Conservation (phyloP, 352 stramenopile genomes). For the Phytophthora multivora region DNA sequence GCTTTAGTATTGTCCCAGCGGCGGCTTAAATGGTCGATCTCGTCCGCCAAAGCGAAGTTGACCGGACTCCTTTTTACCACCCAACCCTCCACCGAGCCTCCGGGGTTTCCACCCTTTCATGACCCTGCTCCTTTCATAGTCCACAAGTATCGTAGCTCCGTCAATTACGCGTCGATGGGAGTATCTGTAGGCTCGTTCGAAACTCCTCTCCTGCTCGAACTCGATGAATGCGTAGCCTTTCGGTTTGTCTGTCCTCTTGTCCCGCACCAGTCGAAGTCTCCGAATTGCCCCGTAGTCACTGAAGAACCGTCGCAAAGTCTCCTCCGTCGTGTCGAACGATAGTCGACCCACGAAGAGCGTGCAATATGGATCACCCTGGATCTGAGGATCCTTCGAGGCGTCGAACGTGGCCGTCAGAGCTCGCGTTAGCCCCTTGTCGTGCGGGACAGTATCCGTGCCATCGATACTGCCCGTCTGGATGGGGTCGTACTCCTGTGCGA, state of each 20-base stretch:
- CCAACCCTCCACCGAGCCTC: conserved; percentile 77
- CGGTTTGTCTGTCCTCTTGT: conserved; percentile 65
- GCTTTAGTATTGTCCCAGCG: conserved; percentile 13
- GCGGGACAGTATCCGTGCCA: conserved; percentile 56
- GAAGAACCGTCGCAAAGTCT: conserved; percentile 53
- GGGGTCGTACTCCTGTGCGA: conserved; percentile 70
- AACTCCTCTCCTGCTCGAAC: conserved; percentile 59
- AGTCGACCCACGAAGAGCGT: conserved; percentile 81
- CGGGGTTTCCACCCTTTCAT: conserved; percentile 86
- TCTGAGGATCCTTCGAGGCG: conserved; percentile 57
- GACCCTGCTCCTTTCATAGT: conserved; percentile 77
- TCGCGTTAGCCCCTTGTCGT: conserved; percentile 69
- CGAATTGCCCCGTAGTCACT: conserved; percentile 47
- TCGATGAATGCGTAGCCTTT: conserved; percentile 85
- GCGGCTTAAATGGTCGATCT: conserved; percentile 72
- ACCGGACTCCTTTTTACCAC: conserved; percentile 77
- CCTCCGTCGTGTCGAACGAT: conserved; percentile 59
- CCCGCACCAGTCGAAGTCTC: conserved; percentile 65
- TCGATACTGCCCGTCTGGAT: conserved; percentile 76
- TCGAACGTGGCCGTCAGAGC: conserved; percentile 62
- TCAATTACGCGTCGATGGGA: conserved; percentile 66
- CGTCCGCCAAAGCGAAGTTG: conserved; percentile 84
- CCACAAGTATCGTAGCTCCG: conserved; percentile 66
- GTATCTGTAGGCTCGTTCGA: conserved; percentile 59
- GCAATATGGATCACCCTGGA: conserved; percentile 60